phyloP scores from a whole-genome alignment of 768 basidiomycete genomes.

The Mycena polygramma region DNA sequence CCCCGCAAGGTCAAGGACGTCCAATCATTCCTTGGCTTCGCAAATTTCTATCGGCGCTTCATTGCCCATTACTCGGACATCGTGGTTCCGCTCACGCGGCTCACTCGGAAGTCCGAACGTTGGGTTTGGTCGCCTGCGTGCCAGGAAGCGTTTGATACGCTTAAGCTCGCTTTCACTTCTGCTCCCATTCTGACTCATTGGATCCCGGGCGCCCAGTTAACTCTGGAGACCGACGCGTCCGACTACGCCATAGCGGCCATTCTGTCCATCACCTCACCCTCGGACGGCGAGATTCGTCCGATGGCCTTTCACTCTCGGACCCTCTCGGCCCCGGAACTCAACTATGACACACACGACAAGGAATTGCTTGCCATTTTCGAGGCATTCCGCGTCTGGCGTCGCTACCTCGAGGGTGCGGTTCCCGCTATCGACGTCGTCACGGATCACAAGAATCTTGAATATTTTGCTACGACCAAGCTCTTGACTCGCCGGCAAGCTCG shows the following conservation, averaged over 20 bases:
- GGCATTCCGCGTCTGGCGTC: not conserved
- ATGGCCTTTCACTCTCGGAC: not conserved
- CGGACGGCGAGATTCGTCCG: not conserved
- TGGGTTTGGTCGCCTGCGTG: not conserved
- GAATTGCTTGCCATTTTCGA: not conserved
- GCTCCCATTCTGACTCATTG: not conserved
- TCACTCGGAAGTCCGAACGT: not conserved
- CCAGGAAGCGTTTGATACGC: not conserved
- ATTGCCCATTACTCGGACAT: not conserved
- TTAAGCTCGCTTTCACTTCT: not conserved
- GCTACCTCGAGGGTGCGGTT: not conserved
- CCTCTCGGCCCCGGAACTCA: not conserved
- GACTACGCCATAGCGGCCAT: not conserved
- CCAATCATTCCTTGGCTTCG: not conserved
- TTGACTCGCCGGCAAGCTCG: constrained; percentile 1
- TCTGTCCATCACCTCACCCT: not conserved
- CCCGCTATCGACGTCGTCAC: not conserved
- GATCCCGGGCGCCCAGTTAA: not conserved
- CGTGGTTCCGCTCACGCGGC: not conserved
- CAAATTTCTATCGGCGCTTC: not conserved
- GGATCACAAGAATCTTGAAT: constrained; percentile 1
- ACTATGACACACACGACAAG: not conserved
- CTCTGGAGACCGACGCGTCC: not conserved
- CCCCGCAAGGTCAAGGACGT: constrained; percentile 9
- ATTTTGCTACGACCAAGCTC: not conserved